Conservation (phyloP, 2,329 filamentous ascomycete species). For the Apiospora hydei region DNA sequence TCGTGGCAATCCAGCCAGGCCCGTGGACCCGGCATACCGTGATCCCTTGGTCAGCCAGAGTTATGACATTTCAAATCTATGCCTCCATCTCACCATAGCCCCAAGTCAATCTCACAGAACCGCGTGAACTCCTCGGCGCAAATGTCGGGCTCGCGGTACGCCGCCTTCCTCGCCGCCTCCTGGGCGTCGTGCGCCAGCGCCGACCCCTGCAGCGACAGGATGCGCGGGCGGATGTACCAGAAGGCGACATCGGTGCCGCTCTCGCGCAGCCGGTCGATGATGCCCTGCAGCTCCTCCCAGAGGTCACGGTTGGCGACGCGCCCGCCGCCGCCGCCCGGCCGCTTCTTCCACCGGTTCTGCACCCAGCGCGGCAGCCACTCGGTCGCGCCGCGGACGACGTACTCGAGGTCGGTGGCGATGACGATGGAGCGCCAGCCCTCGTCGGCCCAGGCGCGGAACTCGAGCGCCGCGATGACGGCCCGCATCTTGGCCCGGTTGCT, state of each 20-base stretch:
- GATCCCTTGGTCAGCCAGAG: no score
- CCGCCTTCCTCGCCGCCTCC: constrained; percentile 33
- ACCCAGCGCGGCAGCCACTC: constrained; percentile 52
- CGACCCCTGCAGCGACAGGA: constrained; percentile 30
- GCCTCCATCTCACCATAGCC: neutral
- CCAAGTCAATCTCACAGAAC: constrained; percentile 34
- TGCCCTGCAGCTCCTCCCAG: constrained; percentile 56
- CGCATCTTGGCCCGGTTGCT: constrained; percentile 64
- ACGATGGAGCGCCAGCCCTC: constrained; percentile 52
- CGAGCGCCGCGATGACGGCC: constrained; percentile 58
- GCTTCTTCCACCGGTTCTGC: constrained; percentile 52
- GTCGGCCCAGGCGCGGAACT: constrained; percentile 50
- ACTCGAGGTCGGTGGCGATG: constrained; percentile 62
- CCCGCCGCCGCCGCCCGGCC: constrained; percentile 27
- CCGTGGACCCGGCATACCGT: no score
- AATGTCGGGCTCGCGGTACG: constrained; percentile 29
- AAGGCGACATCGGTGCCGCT: constrained; percentile 38
- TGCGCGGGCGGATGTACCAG: constrained; percentile 35
- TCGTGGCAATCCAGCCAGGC: neutral
- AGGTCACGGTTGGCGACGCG: constrained; percentile 59
- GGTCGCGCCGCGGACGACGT: constrained; percentile 55
- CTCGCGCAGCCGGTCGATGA: constrained; percentile 42
- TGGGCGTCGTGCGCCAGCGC: constrained; percentile 35
- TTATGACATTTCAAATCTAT: no score
- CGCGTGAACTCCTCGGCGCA: constrained; percentile 35